Base-by-base conservation (phyloP, 768 basidiomycete species). In the Boletus tylopilopsis region DNA sequence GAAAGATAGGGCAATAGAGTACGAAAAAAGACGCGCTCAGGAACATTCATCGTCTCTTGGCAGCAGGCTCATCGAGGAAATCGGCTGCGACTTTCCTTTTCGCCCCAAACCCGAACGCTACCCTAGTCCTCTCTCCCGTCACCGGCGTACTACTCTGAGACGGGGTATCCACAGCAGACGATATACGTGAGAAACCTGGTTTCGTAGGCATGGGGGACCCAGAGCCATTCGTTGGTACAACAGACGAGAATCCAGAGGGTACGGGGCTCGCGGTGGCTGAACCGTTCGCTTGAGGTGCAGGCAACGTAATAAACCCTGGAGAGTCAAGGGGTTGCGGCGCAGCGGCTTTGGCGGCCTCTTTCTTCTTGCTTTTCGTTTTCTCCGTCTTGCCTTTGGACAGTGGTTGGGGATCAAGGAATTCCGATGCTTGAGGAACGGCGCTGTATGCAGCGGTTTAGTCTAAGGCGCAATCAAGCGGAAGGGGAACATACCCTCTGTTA, bases 81-180 rank as follows among this genome's bases (percentile, higher is more conserved):
- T 90, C 89, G 27, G 85, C 85, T 2, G 68, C 79, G 5, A 86
- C 87, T 64, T 92, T 93, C 60, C 91, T 75, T 75, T 94, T 94
- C 39, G 76, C 71, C 29, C 84, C 84, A 62, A 92, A 79, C 11
- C 87, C 87, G 64, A 92, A 83, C 6, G 81, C 79, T 36, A 93
- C 80, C 67, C 83, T 92, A 27, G 81, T 77, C 44, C 89, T 76
- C 61, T 91, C 89, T 1, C 71, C 71, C 1, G 78, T 70, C 19
- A 76, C 81, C 19, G 85, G 80, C 0, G 84, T 84, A 9, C 78
- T 79, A 19, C 61, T 56, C 21, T 75, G 71, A 22, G 72, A 63
- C 1, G 82, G 73, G 27, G 81, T 82, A 32, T 70, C 68, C 32
- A 74, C 68, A 8, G 78, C 72, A 11, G 85, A 77, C 4, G 80